A percentile compares a stretch with the other conserved stretches of the same genome.
Conservation (phyloP, 345 rosid species). For the Lumnitzera littorea region DNA sequence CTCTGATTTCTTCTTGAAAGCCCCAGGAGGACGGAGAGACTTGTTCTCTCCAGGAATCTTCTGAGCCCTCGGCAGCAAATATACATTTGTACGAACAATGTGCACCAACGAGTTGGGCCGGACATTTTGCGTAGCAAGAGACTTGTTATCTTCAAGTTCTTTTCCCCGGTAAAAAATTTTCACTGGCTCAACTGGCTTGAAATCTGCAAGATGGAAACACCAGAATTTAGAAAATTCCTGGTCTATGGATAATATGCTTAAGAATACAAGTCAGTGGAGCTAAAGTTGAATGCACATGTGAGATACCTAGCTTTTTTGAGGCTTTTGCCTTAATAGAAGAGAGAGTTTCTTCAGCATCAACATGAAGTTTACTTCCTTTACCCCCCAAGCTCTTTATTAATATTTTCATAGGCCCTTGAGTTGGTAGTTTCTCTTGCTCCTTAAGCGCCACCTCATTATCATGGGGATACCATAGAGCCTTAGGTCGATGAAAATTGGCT, state of each 20-base stretch:
- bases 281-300: conserved; percentile 1
- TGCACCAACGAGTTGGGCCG: conserved; percentile 86
- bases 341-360: conserved; percentile 72
- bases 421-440: conserved; percentile 72
- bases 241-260: neutral
- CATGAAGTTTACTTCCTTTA: conserved; percentile 88
- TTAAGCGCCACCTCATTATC: conserved; percentile 88
- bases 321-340: conserved; percentile 83
- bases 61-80: conserved; percentile 80
- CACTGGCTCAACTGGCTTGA: conserved; percentile 77
- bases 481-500: conserved; percentile 93
- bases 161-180: conserved; percentile 74
- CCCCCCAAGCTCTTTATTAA: conserved; percentile 95
- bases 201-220: conserved; percentile 30
- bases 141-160: conserved; percentile 78
- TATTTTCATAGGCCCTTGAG: conserved; percentile 78
- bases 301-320: conserved; percentile 82
- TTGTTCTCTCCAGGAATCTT: conserved; percentile 88
- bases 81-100: conserved; percentile 81
- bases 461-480: conserved; percentile 93
- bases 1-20: conserved; percentile 98
- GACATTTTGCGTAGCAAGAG: conserved; percentile 79
- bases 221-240: too few species aligned
- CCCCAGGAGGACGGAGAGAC: conserved; percentile 93
- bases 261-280: conserved; percentile 12